These are phyloP conservation scores for Syzygium jambos DNA, from an alignment of 345 rosid genomes.

Conservation along the genomic window DNA sequence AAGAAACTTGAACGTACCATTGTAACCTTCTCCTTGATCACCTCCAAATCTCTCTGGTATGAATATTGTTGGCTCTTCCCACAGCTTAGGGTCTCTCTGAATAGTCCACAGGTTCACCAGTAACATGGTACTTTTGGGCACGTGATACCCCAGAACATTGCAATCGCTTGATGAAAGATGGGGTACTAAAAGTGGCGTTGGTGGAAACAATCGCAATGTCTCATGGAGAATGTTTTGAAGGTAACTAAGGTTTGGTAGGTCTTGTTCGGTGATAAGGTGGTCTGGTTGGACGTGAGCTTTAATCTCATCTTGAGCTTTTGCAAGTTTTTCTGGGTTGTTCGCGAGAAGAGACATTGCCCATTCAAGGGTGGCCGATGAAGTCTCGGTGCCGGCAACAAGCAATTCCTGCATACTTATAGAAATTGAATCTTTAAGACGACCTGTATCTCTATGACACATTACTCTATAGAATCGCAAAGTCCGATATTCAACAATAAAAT, in stretches of 20 bases:
- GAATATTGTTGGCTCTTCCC: constrained; percentile 31
- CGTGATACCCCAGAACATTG: constrained; percentile 19
- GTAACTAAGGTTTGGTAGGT: constrained; percentile 17
- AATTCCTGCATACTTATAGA: constrained; percentile 10
- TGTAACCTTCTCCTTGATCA: neutral
- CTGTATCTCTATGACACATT: no score
- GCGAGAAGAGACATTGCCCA: constrained; percentile 34
- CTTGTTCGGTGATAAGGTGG: constrained; percentile 27
- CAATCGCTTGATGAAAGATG: constrained; percentile 29
- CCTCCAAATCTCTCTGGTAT: constrained; percentile 34
- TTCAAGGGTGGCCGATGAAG: constrained; percentile 37
- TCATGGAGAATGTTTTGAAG: constrained; percentile 27
- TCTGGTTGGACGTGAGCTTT: constrained; percentile 23
- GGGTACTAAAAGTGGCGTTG: constrained; percentile 30
- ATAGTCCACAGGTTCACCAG: constrained; percentile 43
- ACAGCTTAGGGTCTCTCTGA: constrained; percentile 32
- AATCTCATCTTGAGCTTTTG: constrained; percentile 26
- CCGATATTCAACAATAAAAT: no score
- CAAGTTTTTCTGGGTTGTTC: constrained; percentile 23
- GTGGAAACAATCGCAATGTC: constrained; percentile 25
- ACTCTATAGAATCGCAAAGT: no score
- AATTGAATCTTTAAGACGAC: no score
- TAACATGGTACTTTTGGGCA: constrained; percentile 29
- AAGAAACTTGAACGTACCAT: neutral
- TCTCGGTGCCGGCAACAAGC: constrained; percentile 34